Percentiles rank a stretch among this genome's conserved stretches.
These are phyloP conservation scores for Fraxinus anomala DNA, from an alignment of 257 asterid genomes.

Conservation along the genomic window DNA sequence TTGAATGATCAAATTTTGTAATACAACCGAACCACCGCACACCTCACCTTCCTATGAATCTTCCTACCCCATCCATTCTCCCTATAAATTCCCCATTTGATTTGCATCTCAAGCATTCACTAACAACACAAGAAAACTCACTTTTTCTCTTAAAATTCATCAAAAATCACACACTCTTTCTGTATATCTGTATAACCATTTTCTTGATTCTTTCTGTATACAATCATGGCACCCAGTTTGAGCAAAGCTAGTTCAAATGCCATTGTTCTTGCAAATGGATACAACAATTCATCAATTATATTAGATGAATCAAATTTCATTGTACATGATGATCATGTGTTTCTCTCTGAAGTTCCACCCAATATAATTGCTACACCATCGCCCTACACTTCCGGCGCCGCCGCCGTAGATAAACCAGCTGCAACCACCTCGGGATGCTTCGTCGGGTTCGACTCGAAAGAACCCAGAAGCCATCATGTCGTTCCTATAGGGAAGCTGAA, in stretches of 20 bases:
- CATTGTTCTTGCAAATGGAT: constrained; percentile 39
- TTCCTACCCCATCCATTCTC: not conserved
- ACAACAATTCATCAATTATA: constrained; percentile 42
- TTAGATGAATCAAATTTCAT: constrained; percentile 59
- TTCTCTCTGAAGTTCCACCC: constrained; percentile 67
- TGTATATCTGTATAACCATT: not conserved
- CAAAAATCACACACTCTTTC: not conserved
- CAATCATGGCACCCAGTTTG: constrained; percentile 66
- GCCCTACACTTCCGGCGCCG: constrained; percentile 41
- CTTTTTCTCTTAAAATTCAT: not conserved
- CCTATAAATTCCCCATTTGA: constrained; percentile 44
- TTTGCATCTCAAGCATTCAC: constrained; percentile 2
- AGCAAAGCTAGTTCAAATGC: constrained; percentile 49
- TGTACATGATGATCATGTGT: constrained; percentile 50
- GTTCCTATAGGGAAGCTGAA: constrained; percentile 74
- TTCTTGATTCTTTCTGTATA: not conserved
- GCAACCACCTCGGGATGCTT: constrained; percentile 65
- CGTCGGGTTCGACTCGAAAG: constrained; percentile 66
- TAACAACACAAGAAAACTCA: not conserved
- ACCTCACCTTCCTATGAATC: constrained; percentile 29
- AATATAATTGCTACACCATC: constrained; percentile 63
- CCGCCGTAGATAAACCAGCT: constrained; percentile 29
- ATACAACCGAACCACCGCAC: constrained; percentile 25
- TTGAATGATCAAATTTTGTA: not conserved
- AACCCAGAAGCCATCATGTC: constrained; percentile 62